A percentile compares a stretch with the other conserved stretches of the same genome.
Conservation (phyloP, 306 rosid genomes). For the Gynostemma pentaphyllum region DNA sequence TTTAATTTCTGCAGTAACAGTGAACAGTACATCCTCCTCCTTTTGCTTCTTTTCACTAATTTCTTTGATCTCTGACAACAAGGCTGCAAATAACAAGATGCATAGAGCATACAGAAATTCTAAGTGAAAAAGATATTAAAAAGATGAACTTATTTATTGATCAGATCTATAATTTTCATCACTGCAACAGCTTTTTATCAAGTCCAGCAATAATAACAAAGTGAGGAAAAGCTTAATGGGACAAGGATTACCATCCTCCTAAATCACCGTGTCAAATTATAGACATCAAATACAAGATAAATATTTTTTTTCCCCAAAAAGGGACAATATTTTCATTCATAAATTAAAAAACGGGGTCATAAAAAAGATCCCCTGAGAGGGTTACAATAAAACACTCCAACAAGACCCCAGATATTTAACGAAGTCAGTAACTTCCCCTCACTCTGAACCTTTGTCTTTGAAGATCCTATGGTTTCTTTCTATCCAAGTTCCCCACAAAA, state of each 20-base stretch:
- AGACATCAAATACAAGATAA: not conserved
- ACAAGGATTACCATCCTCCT: not conserved
- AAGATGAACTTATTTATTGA: not conserved
- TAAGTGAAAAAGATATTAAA: not conserved
- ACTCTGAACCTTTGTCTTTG: too few species aligned
- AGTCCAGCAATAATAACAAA: not conserved
- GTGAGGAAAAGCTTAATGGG: not conserved
- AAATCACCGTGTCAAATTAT: not conserved
- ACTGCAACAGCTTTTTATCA: not conserved
- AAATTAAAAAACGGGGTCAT: too few species aligned
- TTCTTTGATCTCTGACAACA: conserved; percentile 89
- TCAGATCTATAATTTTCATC: not conserved
- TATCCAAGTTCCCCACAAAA: too few species aligned
- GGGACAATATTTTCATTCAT: too few species aligned
- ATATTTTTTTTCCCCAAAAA: too few species aligned
- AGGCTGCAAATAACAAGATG: conserved; percentile 33
- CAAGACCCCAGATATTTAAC: too few species aligned
- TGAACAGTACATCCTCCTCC: conserved; percentile 68
- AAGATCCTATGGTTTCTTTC: too few species aligned
- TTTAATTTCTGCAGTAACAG: conserved; percentile 75
- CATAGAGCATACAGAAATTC: not conserved
- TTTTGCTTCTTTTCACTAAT: conserved; percentile 70
- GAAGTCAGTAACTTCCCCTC: too few species aligned
- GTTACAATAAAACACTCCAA: too few species aligned
- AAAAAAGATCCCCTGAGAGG: too few species aligned